Conservation (phyloP, 169 alveolate genomes). For the Plasmodium relictum region DNA sequence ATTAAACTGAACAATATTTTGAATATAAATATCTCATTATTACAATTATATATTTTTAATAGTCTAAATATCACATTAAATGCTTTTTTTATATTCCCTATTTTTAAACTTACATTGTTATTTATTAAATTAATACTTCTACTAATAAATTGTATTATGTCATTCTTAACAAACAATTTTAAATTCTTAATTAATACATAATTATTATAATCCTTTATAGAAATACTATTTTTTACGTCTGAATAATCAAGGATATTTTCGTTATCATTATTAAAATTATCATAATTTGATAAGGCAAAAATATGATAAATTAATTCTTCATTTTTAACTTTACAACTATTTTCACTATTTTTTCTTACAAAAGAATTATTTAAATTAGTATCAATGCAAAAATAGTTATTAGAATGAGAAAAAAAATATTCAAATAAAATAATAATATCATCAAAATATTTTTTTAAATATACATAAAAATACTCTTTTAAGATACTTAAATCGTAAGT, state of each 20-base stretch:
- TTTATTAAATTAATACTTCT: slow-evolving; percentile 16
- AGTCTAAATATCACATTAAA: neutral
- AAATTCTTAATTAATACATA: slow-evolving; percentile 8
- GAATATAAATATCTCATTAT: slow-evolving; percentile 12
- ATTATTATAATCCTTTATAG: slow-evolving; percentile 7
- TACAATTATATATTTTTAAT: neutral
- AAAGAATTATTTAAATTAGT: neutral
- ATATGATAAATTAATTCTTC: slow-evolving; percentile 18
- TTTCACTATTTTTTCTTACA: neutral
- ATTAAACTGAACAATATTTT: slow-evolving; percentile 24
- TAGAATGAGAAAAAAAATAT: slow-evolving; percentile 33
- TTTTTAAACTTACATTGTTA: slow-evolving; percentile 18
- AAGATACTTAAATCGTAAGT: slow-evolving; percentile 52
- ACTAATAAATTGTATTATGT: slow-evolving; percentile 58
- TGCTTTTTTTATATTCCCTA: slow-evolving; percentile 22
- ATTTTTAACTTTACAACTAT: neutral
- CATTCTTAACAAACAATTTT: slow-evolving; percentile 56
- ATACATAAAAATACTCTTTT: slow-evolving; percentile 57
- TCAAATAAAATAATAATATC: slow-evolving; percentile 59
- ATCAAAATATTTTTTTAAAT: slow-evolving; percentile 59
- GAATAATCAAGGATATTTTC: neutral
- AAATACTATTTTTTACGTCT: neutral
- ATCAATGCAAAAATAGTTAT: neutral
- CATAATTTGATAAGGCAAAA: slow-evolving; percentile 32
- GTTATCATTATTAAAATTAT: slow-evolving; percentile 9